Base-by-base conservation (phyloP, 2,329 filamentous ascomycete genomes). In the Alternaria sp. region DNA sequence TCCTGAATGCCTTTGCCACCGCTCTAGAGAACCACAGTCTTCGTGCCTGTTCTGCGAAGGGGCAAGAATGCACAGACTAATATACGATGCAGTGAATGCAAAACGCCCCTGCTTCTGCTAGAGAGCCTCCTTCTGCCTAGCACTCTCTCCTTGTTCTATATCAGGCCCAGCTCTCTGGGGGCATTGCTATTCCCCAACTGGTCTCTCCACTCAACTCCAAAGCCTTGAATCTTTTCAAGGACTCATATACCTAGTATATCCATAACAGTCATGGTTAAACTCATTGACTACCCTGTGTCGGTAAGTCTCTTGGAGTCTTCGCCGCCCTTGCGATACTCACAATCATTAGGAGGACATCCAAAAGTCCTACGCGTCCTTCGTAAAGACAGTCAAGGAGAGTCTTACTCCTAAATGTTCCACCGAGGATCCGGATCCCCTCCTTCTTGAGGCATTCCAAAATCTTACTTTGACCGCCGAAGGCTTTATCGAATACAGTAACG, bases 281-380 rank as follows among this genome's bases (percentile, higher is more conserved):
- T n/a, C 0, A 40, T 5, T 2, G 15, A 40, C 4, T 40, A 40
- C 4, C 32, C 32, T 0, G 2, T 40, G 4, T n/a, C 32, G 8
- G 32, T 40, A 10, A 17, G 32, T 36, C 15, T 40, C 15, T 1
- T 40, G 15, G 1, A 40, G 0, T n/a, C 32, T 5, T 40, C 5
- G 8, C 32, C 5, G 0, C 4, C 32, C 12, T 2, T 9, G 32
- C 32, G 0, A n/a, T 40, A 40, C 32, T 40, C 0, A 40, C 5
- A 3, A 5, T 10, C 1, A 40, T 8, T 40, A n/a, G 32, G 32
- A 40, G 15, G 32, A 40, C 8, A 5, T n/a, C 32, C 32, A 40
- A 5, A 40, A 5, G 4, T 5, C 32, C 32, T 40, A 40, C 15
- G 0, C 4, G 4, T n/a, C 15, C 4, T 40, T 40, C 32, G 2